Conservation (phyloP, 345 rosid species). For the Passiflora organensis region DNA sequence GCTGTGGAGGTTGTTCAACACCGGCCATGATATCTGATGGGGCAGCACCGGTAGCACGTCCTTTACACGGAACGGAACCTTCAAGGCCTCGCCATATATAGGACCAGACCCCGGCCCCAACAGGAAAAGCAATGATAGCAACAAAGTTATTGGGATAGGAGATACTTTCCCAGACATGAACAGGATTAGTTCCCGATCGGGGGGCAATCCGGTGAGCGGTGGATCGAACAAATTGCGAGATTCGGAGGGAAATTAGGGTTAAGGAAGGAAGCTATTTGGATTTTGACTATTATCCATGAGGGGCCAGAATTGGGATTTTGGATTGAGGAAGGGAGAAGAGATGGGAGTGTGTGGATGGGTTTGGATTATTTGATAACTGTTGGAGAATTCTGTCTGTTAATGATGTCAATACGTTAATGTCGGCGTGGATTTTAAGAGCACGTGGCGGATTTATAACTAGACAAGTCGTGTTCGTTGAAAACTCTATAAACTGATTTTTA, state of each 20-base stretch:
- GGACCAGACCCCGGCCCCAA: conserved; percentile 21
- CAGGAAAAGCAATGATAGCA: not conserved
- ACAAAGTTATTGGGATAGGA: no score
- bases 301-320: not conserved
- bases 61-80: conserved; percentile 62
- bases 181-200: no score
- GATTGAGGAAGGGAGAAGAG: not conserved
- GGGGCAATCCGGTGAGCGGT: not conserved
- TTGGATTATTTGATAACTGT: no score
- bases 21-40: conserved; percentile 89
- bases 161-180: no score
- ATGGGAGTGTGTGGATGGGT: not conserved
- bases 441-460: not conserved
- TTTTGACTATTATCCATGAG: not conserved
- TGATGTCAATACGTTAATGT: no score
- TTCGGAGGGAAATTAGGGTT: conserved; percentile 5
- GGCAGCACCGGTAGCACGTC: conserved; percentile 88
- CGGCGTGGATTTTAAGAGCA: not conserved
- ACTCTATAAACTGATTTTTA: no score
- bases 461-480: no score
- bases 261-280: not conserved
- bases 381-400: not conserved
- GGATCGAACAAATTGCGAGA: not conserved
- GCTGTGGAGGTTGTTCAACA: conserved; percentile 67
- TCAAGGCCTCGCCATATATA: conserved; percentile 30